These are phyloP conservation scores for Chamaecrista fasciculata DNA, from an alignment of 306 rosid species.

Conservation along the genomic window DNA sequence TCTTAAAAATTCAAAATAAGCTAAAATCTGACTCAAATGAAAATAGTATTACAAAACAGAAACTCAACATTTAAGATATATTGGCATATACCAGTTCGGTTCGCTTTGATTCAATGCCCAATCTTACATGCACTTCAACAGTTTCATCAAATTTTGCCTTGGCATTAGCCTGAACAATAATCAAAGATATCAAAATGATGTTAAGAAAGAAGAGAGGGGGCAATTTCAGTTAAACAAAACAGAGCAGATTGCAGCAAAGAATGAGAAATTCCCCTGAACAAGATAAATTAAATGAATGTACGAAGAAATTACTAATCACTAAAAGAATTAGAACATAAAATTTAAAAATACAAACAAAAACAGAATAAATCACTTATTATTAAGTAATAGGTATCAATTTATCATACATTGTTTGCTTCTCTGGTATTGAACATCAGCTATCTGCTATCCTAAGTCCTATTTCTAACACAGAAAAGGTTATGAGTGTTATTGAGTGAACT, in stretches of 20 bases:
- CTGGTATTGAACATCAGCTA: not conserved
- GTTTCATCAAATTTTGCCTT: conserved; percentile 81
- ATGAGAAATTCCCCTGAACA: not conserved
- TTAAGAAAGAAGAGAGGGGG: conserved; percentile 16
- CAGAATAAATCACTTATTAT: not conserved
- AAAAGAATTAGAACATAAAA: not conserved
- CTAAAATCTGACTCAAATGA: not conserved
- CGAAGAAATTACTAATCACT: not conserved
- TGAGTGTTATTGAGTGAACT: not conserved
- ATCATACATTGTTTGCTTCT: not conserved
- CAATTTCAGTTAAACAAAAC: conserved; percentile 4
- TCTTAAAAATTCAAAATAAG: not conserved
- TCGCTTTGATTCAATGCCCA: conserved; percentile 87
- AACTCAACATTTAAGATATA: not conserved
- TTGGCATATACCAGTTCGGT: conserved; percentile 57
- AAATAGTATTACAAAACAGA: not conserved
- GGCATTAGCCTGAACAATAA: conserved; percentile 68
- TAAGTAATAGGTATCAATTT: no score
- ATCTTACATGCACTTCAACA: conserved; percentile 81
- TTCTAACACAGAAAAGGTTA: not conserved
- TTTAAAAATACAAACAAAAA: not conserved
- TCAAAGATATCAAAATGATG: conserved; percentile 33
- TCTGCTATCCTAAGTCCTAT: not conserved
- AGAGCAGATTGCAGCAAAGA: not conserved
- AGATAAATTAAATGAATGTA: not conserved